Evolutionary conservation across 2,329 filamentous ascomycete genomes (phyloP).

Genomic region (Chrysosporium keratinophilum): DNA sequence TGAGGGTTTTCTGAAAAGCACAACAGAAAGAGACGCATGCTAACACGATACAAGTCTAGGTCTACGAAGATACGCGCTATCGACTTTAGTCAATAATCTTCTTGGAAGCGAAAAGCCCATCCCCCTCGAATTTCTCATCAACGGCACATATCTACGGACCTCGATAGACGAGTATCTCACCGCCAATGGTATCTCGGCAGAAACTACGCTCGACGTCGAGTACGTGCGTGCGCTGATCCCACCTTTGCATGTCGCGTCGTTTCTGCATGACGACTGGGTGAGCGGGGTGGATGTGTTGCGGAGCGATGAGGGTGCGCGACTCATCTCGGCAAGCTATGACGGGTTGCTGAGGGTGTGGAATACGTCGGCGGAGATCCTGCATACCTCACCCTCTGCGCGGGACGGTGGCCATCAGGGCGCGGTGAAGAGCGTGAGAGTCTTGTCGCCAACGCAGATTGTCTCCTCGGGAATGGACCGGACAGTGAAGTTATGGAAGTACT

Average conservation of each 20-base stretch:
- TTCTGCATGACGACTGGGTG: constrained; percentile 97
- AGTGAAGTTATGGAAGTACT: constrained; percentile 81
- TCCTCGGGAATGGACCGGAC: constrained; percentile 78
- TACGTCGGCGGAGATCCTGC: constrained; percentile 71
- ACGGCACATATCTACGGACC: constrained; percentile 81
- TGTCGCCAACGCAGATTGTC: constrained; percentile 66
- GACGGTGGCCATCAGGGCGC: constrained; percentile 65
- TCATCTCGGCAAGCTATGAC: constrained; percentile 91
- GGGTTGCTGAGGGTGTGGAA: constrained; percentile 84
- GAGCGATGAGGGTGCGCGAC: constrained; percentile 56
- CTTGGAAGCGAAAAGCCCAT: constrained; percentile 44
- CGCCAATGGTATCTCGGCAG: constrained; percentile 74
- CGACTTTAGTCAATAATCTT: constrained; percentile 53
- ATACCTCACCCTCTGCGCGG: constrained; percentile 57
- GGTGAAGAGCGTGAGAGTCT: constrained; percentile 72
- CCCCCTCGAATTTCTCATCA: constrained; percentile 80
- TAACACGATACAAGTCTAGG: constrained; percentile 27
- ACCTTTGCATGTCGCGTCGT: constrained; percentile 78
- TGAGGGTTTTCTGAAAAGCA: background rate
- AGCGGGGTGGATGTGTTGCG: constrained; percentile 76
- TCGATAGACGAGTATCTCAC: constrained; percentile 85
- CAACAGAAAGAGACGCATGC: background rate
- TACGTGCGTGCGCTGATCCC: constrained; percentile 89
- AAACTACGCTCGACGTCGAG: constrained; percentile 77
- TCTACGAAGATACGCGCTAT: constrained; percentile 49